Evolutionary conservation across 345 rosid genomes (phyloP), one percentile per base, ranked within the genome.

Genomic region (Excoecaria cochinchinensis): DNA sequence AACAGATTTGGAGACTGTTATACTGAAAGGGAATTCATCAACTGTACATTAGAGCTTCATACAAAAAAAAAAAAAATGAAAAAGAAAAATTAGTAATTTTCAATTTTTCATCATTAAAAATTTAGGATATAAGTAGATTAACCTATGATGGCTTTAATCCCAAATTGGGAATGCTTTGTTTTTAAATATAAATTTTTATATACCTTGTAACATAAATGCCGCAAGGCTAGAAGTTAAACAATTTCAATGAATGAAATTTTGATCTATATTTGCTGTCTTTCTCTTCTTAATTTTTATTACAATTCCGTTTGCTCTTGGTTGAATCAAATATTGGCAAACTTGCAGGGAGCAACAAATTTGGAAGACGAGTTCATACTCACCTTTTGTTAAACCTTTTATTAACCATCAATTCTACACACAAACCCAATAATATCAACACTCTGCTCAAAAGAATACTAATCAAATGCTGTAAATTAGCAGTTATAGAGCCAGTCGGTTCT

Each of bases 1-100:
- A 31, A 31, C 31, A 31, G 31, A 31, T 0, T 31, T 31, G 24
- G 61, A 36, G 52, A 67, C 57, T 64, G 57, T 70, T 2, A 60
- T 52, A 16, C 15, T 15, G 13, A 40, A 73, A 48, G 31, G 69
- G 50, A 66, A 64, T 19, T 22, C 38, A 22, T 38, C 61, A 73
- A 77, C 25, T 82, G 85, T 82, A 77, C 82, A 85, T 72, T 62
- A 52, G 72, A 72, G 58, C 42, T 44, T 57, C 58, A 21, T 6
- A 39, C 25, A 21, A 24, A n/a, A 6, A 3, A 38, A 58, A 65
- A 25, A 25, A 67, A 60, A 51, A 59, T 4, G 21, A 25, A 51
- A 24, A 52, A 50, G 16, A 24, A 51, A 53, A 14, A 53, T 16
- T 17, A 19, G 64, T 76, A 67, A 47, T 63, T 40, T 50, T n/a